Evolutionary conservation across 257 asterid species (phyloP), one percentile per base, ranked within the genome.

Genomic region (Sherardia arvensis): DNA sequence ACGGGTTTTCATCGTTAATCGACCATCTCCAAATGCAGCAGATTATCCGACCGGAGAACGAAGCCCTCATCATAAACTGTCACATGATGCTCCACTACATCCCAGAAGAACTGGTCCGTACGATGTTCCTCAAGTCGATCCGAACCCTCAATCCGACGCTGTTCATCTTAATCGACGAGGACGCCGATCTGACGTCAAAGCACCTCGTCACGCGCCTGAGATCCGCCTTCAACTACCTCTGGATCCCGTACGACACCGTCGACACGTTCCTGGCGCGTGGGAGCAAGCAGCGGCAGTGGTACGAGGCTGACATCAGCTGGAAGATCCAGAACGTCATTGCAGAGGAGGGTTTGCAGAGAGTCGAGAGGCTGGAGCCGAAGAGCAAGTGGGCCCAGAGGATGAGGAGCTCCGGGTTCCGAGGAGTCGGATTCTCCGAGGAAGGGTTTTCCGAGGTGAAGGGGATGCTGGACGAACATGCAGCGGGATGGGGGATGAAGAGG

Each of bases 401-500:
- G 99, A 77, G 87, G 54, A 79, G 69, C 11, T 84, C 87, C 3
- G 57, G 85, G 27, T 92, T 86, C n/a, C 55, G 81, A 22, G 85
- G 83, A 0, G 68, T 75, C 3, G 59, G 62, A 0, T 92, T 86
- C 57, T 72, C 93, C 14, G 96, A 92, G 40, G 99, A 87, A 1
- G 85, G 83, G 28, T 71, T 81, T 29, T 33, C 69, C 9, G 94
- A 89, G 54, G 96, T 89, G 81, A 89, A 84, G 81, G 77, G 38
- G 54, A 89, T 92, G 97, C 68, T 92, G 54, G 97, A 87, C 56
- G 95, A 89, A 49, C 97, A 92, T 69, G 96, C 99, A 15, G 97
- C 96, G 0, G 99, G 97, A 0, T 92, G 99, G 99, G 99, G 99
- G 27, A 61, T 89, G 15, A 92, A 89, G 85, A 92, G 72, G 79